Conservation (phyloP, 148 eudicot species). For the Fagopyrum esculentum region DNA sequence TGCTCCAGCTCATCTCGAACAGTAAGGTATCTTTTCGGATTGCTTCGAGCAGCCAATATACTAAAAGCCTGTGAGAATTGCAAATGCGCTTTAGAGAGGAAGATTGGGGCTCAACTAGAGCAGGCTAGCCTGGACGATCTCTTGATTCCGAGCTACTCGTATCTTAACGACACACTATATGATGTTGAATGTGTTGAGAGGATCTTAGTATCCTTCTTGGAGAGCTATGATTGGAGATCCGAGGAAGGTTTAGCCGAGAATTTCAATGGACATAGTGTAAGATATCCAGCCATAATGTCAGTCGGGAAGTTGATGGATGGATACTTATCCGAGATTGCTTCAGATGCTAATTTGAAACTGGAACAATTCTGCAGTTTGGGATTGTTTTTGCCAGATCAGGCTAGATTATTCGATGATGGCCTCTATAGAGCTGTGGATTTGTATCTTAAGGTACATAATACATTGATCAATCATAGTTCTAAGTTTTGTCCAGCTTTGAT, state of each 20-base stretch:
- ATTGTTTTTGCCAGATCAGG: slow-evolving; percentile 59
- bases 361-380: slow-evolving; percentile 59
- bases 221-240: slow-evolving; percentile 27
- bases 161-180: slow-evolving; percentile 82
- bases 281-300: slow-evolving; percentile 47
- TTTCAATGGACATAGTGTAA: slow-evolving; percentile 13
- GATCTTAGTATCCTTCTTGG: slow-evolving; percentile 53
- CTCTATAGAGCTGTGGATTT: slow-evolving; percentile 90
- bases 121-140: slow-evolving; percentile 81
- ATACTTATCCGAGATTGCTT: slow-evolving; percentile 83
- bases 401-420: slow-evolving; percentile 80
- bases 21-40: slow-evolving; percentile 51
- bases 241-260: slow-evolving; percentile 23
- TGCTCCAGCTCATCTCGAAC: slow-evolving; percentile 33
- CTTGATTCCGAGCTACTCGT: slow-evolving; percentile 89
- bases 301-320: slow-evolving; percentile 91
- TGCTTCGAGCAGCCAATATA: slow-evolving; percentile 73
- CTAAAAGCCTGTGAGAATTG: slow-evolving; percentile 44
- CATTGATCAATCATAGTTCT: neutral
- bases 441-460: slow-evolving; percentile 60
- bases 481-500: neutral
- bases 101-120: slow-evolving; percentile 72
- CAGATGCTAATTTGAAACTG: slow-evolving; percentile 71
- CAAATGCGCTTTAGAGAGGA: slow-evolving; percentile 52
- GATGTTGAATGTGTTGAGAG: slow-evolving; percentile 89